Conservation (phyloP, 257 asterid species). For the Fraxinus cuspidata region DNA sequence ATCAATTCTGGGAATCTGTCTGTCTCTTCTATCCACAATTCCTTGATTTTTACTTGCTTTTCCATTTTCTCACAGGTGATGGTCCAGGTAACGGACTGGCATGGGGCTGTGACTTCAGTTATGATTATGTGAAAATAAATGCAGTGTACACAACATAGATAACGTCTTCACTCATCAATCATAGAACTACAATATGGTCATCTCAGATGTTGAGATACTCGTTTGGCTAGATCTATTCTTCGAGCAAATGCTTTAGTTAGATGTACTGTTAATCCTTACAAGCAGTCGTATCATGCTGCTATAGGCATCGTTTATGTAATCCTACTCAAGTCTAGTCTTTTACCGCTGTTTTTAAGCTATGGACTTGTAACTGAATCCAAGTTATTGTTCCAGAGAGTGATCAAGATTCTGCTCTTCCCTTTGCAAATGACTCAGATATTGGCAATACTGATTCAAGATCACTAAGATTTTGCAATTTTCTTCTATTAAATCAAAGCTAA, state of each 20-base stretch:
- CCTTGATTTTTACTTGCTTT: neutral
- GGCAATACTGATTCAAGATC: neutral
- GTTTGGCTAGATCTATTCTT: neutral
- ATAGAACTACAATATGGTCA: neutral
- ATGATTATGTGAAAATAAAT: conserved; percentile 88
- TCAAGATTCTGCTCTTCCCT: neutral
- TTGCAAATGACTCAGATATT: neutral
- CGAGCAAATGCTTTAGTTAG: neutral
- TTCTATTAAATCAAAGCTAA: no score
- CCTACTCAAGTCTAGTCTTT: neutral
- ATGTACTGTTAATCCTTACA: neutral
- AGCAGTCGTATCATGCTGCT: neutral
- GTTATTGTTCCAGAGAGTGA: neutral
- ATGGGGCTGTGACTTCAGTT: conserved; percentile 97
- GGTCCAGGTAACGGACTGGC: conserved; percentile 81
- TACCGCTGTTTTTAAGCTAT: neutral
- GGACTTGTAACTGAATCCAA: neutral
- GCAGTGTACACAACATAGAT: conserved; percentile 77
- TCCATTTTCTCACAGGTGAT: conserved; percentile 50
- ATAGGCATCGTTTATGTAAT: neutral
- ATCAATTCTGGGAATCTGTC: neutral
- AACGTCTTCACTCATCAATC: neutral
- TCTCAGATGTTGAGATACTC: neutral
- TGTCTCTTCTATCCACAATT: neutral
- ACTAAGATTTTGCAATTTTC: neutral